Conservation (phyloP, 23 red algal genomes). For the Cyanidium caldarium region DNA sequence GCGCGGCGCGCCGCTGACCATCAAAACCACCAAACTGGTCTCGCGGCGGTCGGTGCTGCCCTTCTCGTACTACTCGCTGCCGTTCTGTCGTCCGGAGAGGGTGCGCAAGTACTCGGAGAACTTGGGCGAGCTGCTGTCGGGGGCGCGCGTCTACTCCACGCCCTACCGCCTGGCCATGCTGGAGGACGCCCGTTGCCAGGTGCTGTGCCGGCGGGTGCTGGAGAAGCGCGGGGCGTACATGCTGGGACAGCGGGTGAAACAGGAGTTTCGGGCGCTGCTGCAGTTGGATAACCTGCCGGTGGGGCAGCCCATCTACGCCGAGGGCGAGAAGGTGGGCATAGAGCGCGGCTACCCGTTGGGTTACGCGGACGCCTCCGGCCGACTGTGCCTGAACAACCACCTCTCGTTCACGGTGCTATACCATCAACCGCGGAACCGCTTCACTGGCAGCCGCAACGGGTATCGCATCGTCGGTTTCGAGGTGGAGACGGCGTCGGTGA, state of each 20-base stretch:
- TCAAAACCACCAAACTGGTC: slow-evolving; percentile 62
- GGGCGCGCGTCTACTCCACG: slow-evolving; percentile 65
- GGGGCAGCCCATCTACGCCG: slow-evolving; percentile 24
- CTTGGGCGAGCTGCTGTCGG: slow-evolving; percentile 72
- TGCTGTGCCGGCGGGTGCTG: slow-evolving; percentile 44
- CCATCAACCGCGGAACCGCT: slow-evolving; percentile 34
- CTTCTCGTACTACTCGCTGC: slow-evolving; percentile 78
- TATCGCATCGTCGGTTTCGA: slow-evolving; percentile 93
- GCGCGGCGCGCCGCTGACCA: slow-evolving; percentile 28
- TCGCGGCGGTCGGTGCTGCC: slow-evolving; percentile 60
- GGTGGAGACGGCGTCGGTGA: slow-evolving; percentile 42
- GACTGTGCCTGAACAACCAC: slow-evolving; percentile 78
- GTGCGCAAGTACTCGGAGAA: slow-evolving; percentile 36
- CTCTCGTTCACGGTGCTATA: slow-evolving; percentile 52
- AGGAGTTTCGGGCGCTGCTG: slow-evolving; percentile 57
- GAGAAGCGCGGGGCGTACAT: neutral
- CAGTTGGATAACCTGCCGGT: slow-evolving; percentile 92
- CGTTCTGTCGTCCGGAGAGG: slow-evolving; percentile 44
- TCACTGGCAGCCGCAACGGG: slow-evolving; percentile 10
- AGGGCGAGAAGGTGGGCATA: slow-evolving; percentile 36
- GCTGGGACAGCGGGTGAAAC: slow-evolving; percentile 25
- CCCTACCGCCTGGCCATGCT: slow-evolving; percentile 58
- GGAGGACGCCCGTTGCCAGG: slow-evolving; percentile 26
- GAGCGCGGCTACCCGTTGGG: slow-evolving; percentile 67
- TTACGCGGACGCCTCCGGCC: slow-evolving; percentile 23